Percentiles rank a stretch among this genome's conserved stretches.
Conservation (phyloP, 345 rosid genomes). For the Eucalyptus globulus region DNA sequence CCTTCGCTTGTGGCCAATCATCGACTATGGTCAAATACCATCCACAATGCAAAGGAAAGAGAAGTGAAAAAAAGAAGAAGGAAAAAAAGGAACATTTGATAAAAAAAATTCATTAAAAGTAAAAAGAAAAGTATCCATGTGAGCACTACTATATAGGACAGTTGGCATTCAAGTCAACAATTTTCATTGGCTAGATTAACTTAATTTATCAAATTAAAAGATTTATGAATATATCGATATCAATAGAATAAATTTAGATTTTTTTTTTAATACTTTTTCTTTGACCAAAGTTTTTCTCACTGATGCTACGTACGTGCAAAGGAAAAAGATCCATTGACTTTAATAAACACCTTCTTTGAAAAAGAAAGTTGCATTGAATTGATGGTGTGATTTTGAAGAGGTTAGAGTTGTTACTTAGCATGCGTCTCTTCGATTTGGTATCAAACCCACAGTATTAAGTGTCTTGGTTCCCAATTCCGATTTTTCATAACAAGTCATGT, state of each 20-base stretch:
- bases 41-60: too few species aligned
- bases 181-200: background rate
- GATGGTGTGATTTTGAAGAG: background rate
- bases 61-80: accelerated
- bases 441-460: background rate
- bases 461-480: background rate
- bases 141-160: background rate
- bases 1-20: too few species aligned
- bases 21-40: too few species aligned
- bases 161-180: accelerated
- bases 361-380: background rate
- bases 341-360: background rate
- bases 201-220: too few species aligned
- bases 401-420: background rate
- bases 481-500: background rate
- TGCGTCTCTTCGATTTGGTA: background rate
- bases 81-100: too few species aligned
- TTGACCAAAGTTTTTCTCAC: background rate
- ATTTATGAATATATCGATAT: too few species aligned
- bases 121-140: too few species aligned
- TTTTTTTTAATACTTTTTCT: background rate
- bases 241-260: background rate
- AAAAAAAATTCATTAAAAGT: too few species aligned
- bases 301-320: background rate
- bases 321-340: background rate